phyloP scores from a whole-genome alignment of 2,329 filamentous ascomycete genomes.

The Pseudocercospora pini-densiflorae region DNA sequence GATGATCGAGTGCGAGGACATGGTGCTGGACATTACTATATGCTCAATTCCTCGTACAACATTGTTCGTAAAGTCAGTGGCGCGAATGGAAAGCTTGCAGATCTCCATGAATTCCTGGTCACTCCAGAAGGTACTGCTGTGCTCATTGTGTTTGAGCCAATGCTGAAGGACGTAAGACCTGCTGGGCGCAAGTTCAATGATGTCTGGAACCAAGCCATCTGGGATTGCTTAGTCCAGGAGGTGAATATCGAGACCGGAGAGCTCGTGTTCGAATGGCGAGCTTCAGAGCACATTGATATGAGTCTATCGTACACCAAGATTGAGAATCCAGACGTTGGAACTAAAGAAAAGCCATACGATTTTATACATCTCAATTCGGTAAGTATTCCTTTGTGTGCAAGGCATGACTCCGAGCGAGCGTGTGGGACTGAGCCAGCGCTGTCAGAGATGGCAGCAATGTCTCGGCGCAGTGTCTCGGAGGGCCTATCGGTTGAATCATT shows the following conservation, averaged over 20 bases:
- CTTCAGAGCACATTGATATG: constrained; percentile 49
- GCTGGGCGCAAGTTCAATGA: constrained; percentile 37
- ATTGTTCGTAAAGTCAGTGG: constrained; percentile 44
- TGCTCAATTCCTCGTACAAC: constrained; percentile 36
- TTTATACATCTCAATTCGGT: constrained; percentile 60
- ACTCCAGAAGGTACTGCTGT: constrained; percentile 47
- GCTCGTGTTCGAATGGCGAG: constrained; percentile 53
- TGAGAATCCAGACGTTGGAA: constrained; percentile 37
- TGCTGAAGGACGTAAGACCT: constrained; percentile 23
- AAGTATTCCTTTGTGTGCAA: too few relatives aligned
- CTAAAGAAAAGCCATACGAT: constrained; percentile 50
- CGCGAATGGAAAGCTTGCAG: constrained; percentile 40
- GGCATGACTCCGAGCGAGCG: too few relatives aligned
- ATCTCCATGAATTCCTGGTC: constrained; percentile 51
- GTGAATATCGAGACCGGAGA: constrained; percentile 50
- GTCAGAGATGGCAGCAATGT: too few relatives aligned
- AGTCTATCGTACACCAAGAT: constrained; percentile 40
- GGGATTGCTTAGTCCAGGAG: constrained; percentile 53
- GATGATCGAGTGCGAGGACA: constrained; percentile 39
- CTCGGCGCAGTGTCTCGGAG: too few relatives aligned
- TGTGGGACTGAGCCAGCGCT: too few relatives aligned
- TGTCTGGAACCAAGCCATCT: constrained; percentile 38
- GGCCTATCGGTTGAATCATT: too few relatives aligned
- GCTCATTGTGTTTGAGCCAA: constrained; percentile 45
- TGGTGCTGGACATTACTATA: constrained; percentile 34